A percentile compares a stretch with the other conserved stretches of the same genome.
Evolutionary conservation across 306 rosid genomes (phyloP).

Genomic region (Rosa multiflora): DNA sequence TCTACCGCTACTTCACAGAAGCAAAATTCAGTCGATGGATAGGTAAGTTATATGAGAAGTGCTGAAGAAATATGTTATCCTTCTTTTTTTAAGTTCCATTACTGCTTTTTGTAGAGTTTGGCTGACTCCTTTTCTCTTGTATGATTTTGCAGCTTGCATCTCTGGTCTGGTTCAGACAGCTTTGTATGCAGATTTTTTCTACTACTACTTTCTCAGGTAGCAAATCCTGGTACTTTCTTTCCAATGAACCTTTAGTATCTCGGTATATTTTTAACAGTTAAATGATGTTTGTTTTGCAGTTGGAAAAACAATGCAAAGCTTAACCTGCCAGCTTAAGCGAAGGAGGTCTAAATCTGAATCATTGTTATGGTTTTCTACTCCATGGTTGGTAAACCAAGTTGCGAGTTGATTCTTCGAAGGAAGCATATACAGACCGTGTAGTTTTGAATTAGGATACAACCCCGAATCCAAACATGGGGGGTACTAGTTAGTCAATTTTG

Average conservation of each 20-base stretch:
- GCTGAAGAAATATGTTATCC: slow-evolving; percentile 4
- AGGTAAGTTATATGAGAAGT: slow-evolving; percentile 41
- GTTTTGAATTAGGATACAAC: slow-evolving; percentile 17
- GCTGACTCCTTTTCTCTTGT: slow-evolving; percentile 11
- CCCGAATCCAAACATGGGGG: slow-evolving; percentile 8
- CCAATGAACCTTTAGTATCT: neutral
- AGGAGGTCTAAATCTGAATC: slow-evolving; percentile 22
- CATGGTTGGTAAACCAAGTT: slow-evolving; percentile 17
- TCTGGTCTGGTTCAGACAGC: slow-evolving; percentile 95
- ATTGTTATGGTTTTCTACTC: slow-evolving; percentile 21
- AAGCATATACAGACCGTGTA: neutral
- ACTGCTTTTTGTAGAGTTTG: neutral
- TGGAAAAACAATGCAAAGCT: slow-evolving; percentile 92
- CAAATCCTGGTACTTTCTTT: slow-evolving; percentile 7
- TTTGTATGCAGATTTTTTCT: slow-evolving; percentile 94
- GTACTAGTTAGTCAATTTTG: slow-evolving; percentile 2
- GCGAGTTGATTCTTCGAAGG: slow-evolving; percentile 1
- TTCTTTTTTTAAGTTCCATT: neutral
- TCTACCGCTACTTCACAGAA: slow-evolving; percentile 89
- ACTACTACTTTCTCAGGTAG: slow-evolving; percentile 88
- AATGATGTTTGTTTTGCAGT: slow-evolving; percentile 50
- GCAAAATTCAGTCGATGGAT: slow-evolving; percentile 71
- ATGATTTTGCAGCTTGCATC: slow-evolving; percentile 56
- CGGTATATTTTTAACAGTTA: neutral
- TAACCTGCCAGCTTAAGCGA: slow-evolving; percentile 75